Conservation (phyloP, 768 basidiomycete genomes). For the Trichaptum fuscoviolaceum region DNA sequence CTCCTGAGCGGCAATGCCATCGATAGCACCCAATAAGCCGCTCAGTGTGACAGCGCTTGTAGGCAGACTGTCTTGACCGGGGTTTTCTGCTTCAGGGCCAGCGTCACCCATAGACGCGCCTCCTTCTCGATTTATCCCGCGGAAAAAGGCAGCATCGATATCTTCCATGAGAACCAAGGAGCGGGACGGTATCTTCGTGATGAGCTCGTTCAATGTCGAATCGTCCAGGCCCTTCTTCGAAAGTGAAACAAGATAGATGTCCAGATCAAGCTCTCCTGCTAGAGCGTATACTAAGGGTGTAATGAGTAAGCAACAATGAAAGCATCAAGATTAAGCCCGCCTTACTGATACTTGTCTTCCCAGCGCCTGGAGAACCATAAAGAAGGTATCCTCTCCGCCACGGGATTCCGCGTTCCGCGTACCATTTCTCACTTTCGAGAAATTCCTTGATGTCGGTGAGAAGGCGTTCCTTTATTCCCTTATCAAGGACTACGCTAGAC, state of each 20-base stretch:
- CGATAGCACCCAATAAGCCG: conserved; percentile 73
- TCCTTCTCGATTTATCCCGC: conserved; percentile 32
- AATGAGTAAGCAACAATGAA: not conserved
- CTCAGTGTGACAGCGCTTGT: conserved; percentile 53
- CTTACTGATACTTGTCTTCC: conserved; percentile 64
- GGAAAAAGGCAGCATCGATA: conserved; percentile 71
- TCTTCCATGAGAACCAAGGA: conserved; percentile 83
- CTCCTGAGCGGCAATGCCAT: conserved; percentile 75
- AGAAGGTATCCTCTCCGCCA: conserved; percentile 79
- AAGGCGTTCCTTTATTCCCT: conserved; percentile 59
- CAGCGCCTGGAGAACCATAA: conserved; percentile 70
- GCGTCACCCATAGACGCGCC: not conserved
- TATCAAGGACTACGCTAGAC: conserved; percentile 64
- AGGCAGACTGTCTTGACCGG: not conserved
- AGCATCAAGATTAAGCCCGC: not conserved
- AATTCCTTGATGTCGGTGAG: conserved; percentile 70
- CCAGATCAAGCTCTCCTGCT: conserved; percentile 71
- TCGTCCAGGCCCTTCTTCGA: conserved; percentile 63
- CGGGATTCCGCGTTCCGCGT: conserved; percentile 70
- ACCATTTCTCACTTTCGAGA: conserved; percentile 65
- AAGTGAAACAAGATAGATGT: conserved; percentile 70
- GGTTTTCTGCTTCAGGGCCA: not conserved
- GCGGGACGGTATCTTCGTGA: conserved; percentile 57
- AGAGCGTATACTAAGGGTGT: conserved; percentile 47
- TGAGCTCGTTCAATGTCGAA: conserved; percentile 47